phyloP scores from a whole-genome alignment of 2,329 filamentous ascomycete genomes.

The Pseudocercospora musae region DNA sequence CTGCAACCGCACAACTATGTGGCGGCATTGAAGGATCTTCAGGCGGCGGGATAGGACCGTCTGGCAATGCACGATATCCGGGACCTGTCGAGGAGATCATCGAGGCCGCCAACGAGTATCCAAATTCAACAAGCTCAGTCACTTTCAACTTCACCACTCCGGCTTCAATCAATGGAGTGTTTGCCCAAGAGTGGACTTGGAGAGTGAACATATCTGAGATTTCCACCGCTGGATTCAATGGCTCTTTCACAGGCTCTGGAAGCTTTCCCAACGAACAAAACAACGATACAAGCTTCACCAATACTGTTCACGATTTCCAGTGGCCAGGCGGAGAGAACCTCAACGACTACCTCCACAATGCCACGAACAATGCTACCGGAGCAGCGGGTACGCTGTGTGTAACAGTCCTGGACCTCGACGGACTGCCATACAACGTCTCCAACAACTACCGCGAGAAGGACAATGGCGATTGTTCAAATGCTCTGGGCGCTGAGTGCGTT shows the following conservation, averaged over 20 bases:
- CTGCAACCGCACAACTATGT: not conserved
- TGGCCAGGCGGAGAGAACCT: constrained; percentile 1
- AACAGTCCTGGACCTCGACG: not conserved
- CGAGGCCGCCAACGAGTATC: not conserved
- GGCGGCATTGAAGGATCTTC: not conserved
- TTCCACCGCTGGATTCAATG: not conserved
- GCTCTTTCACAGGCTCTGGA: not conserved
- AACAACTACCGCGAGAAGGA: constrained; percentile 1
- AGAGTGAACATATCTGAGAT: constrained; percentile 2
- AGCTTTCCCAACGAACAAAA: not conserved
- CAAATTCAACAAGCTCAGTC: not conserved
- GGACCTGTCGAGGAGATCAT: not conserved
- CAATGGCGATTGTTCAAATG: constrained; percentile 8
- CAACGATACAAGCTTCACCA: not conserved
- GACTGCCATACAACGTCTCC: constrained; percentile 4
- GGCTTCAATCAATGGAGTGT: not conserved
- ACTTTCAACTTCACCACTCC: not conserved
- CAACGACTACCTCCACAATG: not conserved
- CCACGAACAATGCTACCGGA: constrained; percentile 2
- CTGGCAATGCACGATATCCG: too few species aligned
- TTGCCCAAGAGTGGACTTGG: constrained; percentile 3
- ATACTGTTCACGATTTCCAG: not conserved
- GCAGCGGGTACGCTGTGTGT: not conserved
- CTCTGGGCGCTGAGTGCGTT: constrained; percentile 3
- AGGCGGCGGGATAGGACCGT: not conserved